A percentile compares a stretch with the other conserved stretches of the same genome.
These are phyloP conservation scores for Boletus reticulatus DNA, from an alignment of 768 basidiomycete genomes.

Conservation along the genomic window DNA sequence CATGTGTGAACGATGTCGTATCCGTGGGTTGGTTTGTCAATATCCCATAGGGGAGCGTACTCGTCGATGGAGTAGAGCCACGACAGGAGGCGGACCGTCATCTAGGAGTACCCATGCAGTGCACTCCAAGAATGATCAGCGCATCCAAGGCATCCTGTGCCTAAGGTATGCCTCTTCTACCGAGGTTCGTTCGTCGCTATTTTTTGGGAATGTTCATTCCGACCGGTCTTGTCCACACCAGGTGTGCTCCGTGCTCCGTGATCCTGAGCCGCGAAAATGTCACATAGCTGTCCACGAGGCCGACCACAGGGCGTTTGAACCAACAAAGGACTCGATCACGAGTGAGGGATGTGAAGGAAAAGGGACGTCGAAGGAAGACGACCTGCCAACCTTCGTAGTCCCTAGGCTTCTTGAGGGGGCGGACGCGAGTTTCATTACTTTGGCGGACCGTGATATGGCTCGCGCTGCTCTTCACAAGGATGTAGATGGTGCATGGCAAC, in stretches of 20 bases:
- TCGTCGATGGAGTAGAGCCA: not conserved
- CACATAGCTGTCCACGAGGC: not conserved
- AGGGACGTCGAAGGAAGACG: conserved; percentile 29
- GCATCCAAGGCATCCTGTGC: not conserved
- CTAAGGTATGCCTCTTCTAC: not conserved
- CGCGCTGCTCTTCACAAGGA: not conserved
- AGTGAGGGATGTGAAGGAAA: not conserved
- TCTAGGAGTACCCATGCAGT: too few relatives aligned
- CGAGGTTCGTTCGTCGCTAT: not conserved
- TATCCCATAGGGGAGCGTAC: conserved; percentile 53
- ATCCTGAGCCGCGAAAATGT: not conserved
- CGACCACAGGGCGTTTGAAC: not conserved
- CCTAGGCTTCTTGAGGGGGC: not conserved
- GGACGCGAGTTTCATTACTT: too few relatives aligned
- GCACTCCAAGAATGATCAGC: not conserved
- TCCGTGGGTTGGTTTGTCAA: conserved; percentile 57
- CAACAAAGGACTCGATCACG: not conserved
- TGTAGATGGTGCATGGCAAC: not conserved
- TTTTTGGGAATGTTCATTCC: not conserved
- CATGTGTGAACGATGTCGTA: conserved; percentile 60
- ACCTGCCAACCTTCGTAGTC: conserved; percentile 36
- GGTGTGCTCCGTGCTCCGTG: not conserved
- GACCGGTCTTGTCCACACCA: not conserved
- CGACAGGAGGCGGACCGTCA: not conserved
- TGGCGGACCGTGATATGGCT: too few relatives aligned